Base-by-base conservation (phyloP, 2,329 filamentous ascomycete species). In the Diaporthe vaccinii region DNA sequence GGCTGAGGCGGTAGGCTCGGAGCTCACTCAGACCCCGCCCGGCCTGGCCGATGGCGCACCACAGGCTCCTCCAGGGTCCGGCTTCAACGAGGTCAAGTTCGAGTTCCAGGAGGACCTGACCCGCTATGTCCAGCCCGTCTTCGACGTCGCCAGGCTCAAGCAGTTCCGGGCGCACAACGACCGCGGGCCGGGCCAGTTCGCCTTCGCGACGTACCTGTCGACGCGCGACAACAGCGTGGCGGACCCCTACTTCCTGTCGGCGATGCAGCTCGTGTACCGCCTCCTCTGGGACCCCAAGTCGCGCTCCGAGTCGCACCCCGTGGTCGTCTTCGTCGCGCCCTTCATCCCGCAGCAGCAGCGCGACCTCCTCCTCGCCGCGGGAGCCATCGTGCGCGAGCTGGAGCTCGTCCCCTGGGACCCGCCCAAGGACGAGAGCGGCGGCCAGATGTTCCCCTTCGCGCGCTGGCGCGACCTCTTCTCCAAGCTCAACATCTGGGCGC, bases 401-500 rank as follows among this genome's bases (percentile, higher is more conserved):
- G 69, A 69, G 15, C 75, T 76, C 41, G 73, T 76, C 28, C 73
- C 75, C 12, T 76, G 75, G 73, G 73, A 75, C 55, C 75, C 75
- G 15, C 75, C 75, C 34, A 55, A n/a, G 53, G 39, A n/a, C 36
- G 39, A 12, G n/a, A 25, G 22, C 31, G 70, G 31, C 53, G 72
- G 10, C 31, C 4, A 3, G 39, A 73, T 73, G 34, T 74, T 75
- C 51, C 75, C 75, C 31, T 76, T 75, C 31, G 75, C 73, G 8
- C 75, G 73, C n/a, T 75, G 73, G 75, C 28, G 36, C 53, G 75
- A 76, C 62, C 73, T 75, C 22, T 76, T 75, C 69, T 70, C 68
- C 73, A 76, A 73, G 75, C 75, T 75, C 69, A 76, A 76, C 62
- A 76, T 76, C 57, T 75, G 73, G 75, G 75, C 55, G 8, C 62